Evolutionary conservation across 768 basidiomycete species (phyloP).

Genomic region (Trametes punicea): DNA sequence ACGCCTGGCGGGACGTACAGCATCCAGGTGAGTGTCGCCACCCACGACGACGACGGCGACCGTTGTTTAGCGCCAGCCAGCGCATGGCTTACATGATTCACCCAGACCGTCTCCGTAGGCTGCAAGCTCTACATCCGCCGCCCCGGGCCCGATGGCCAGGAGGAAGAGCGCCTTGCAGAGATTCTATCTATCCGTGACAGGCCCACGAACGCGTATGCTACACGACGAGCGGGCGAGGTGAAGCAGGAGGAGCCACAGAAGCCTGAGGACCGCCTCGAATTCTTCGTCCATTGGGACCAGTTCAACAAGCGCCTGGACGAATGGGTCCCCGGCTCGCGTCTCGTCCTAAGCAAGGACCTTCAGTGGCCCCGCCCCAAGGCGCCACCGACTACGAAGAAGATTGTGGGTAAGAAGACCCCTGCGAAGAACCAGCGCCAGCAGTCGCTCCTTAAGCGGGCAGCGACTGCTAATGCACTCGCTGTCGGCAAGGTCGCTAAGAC

Average conservation of each 20-base stretch:
- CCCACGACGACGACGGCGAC: slow-evolving; percentile 23
- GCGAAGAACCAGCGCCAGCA: slow-evolving; percentile 56
- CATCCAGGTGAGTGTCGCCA: slow-evolving; percentile 56
- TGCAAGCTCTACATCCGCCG: slow-evolving; percentile 94
- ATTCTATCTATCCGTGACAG: slow-evolving; percentile 93
- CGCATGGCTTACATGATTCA: slow-evolving; percentile 21
- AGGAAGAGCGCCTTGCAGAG: slow-evolving; percentile 92
- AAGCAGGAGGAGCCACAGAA: slow-evolving; percentile 47
- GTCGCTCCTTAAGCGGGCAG: slow-evolving; percentile 63
- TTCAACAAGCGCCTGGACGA: slow-evolving; percentile 99
- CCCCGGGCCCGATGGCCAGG: slow-evolving; percentile 65
- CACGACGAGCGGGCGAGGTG: slow-evolving; percentile 38
- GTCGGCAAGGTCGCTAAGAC: slow-evolving; percentile 21
- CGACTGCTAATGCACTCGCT: slow-evolving; percentile 40
- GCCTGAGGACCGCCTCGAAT: slow-evolving; percentile 82
- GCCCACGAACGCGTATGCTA: slow-evolving; percentile 59
- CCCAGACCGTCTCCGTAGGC: slow-evolving; percentile 82
- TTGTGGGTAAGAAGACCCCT: slow-evolving; percentile 61
- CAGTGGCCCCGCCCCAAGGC: slow-evolving; percentile 94
- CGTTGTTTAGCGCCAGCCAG: slow-evolving; percentile 22
- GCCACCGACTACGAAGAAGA: slow-evolving; percentile 44
- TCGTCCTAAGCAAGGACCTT: slow-evolving; percentile 80
- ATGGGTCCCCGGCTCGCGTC: slow-evolving; percentile 87
- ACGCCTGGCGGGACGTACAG: slow-evolving; percentile 73
- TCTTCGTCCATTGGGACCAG: slow-evolving; percentile 97